Base-by-base conservation (phyloP, 1,284 basidiomycete genomes). In the Dichomitus squalens region DNA sequence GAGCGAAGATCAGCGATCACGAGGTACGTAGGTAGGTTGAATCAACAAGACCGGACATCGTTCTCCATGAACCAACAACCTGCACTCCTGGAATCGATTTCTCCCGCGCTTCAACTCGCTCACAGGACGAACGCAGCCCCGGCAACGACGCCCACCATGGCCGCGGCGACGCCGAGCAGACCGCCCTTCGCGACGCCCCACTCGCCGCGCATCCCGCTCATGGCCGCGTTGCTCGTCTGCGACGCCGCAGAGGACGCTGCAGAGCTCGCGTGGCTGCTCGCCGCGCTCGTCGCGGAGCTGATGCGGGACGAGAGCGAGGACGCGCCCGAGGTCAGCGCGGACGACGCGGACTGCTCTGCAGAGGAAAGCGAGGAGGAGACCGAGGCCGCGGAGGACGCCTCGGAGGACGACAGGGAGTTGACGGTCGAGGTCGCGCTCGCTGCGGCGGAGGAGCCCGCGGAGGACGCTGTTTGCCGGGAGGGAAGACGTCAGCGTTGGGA, bases 391-490 rank as follows among this genome's bases (percentile, higher is more conserved):
- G 34, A 23, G 14, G 31, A 25, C 35, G 52, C 14, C 12, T 31
- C 34, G 0, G 46, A 54, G 14, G 43, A 49, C 23, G 53, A 44
- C 33, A 25, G 35, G 31, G 34, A 11, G 27, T n/a, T 55, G 21
- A 38, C 29, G 23, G 8, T 1, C 20, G 53, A 44, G 18, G 52
- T 39, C 12, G 38, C 23, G 53, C 47, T 47, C 40, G 40, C 53
- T 20, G 53, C 21, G 18, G 52, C 36, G 1, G 59, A 52, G 18
- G 35, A 52, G 7, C 47, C 47, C 12, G 31, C 46, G 49, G 51
- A 43, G 20, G 55, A 48, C 12, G 36, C 44, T 14, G 39, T 50
- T 46, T 43, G 23, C 11, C 7, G 23, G 27, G 38, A 43, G 20
- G 3, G 54, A 55, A n/a, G 29, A 16, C 18, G 31, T 14, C 43